phyloP scores from a whole-genome alignment of 495 filamentous ascomycete species.

The Durotheca rogersii region DNA sequence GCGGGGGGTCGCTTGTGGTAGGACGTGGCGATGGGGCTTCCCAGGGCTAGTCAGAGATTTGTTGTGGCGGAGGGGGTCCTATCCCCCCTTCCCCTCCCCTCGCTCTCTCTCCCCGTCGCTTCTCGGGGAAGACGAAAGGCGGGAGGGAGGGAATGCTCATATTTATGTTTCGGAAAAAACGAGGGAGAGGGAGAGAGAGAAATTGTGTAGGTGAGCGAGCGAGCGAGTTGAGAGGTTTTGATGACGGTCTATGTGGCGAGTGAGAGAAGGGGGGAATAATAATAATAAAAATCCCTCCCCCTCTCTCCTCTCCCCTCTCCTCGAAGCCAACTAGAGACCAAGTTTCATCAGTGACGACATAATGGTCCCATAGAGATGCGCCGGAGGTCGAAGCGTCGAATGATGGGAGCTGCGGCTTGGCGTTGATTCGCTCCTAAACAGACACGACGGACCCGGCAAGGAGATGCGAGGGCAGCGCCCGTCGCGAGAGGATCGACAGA shows the following conservation, averaged over 20 bases:
- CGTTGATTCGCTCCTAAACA: conserved; percentile 25
- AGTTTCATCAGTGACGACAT: conserved; percentile 28
- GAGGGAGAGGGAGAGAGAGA: neutral
- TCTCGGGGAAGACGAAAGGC: neutral
- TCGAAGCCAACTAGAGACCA: neutral
- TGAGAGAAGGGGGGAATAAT: conserved; percentile 5
- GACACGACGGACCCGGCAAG: no score
- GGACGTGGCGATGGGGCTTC: conserved; percentile 10
- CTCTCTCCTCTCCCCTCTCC: no score
- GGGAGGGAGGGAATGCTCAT: conserved; percentile 1
- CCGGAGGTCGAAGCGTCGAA: conserved; percentile 7
- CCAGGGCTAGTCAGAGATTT: conserved; percentile 25
- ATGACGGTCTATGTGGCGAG: conserved; percentile 1
- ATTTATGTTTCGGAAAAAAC: conserved; percentile 17
- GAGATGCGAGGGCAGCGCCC: no score
- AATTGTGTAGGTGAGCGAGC: no score
- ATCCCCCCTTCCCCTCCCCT: no score
- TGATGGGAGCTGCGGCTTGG: conserved; percentile 21
- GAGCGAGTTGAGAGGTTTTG: no score
- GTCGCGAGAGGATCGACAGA: conserved; percentile 25
- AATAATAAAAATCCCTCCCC: conserved; percentile 13
- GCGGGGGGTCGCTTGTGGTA: conserved; percentile 2
- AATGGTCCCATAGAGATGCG: conserved; percentile 25
- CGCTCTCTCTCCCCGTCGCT: no score
- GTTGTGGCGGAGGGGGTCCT: no score